A percentile compares a stretch with the other conserved stretches of the same genome.
Conservation (phyloP, 768 basidiomycete genomes). For the Russula emetica region DNA sequence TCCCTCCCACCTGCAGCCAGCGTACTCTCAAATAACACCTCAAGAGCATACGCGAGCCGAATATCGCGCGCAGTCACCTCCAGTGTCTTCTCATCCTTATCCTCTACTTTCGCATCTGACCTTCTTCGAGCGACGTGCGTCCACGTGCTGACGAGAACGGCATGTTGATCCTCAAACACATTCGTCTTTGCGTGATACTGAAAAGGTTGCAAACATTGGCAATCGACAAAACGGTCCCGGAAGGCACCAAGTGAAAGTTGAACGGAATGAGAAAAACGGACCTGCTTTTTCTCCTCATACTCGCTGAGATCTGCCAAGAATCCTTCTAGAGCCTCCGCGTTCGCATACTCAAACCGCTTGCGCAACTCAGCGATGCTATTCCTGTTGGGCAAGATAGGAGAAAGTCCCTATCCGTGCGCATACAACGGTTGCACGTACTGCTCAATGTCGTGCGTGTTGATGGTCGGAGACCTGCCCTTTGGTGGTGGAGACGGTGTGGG, state of each 20-base stretch:
- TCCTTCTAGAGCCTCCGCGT: background rate
- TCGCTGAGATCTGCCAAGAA: conserved; percentile 11
- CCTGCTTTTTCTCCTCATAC: conserved; percentile 13
- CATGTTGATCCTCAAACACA: too few relatives aligned
- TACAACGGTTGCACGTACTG: too few relatives aligned
- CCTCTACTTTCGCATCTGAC: background rate
- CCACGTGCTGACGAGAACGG: too few relatives aligned
- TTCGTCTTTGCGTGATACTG: too few relatives aligned
- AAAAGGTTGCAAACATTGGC: too few relatives aligned
- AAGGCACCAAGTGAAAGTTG: too few relatives aligned
- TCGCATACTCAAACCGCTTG: conserved; percentile 15
- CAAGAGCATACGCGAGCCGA: conserved; percentile 20
- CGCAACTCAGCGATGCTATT: conserved; percentile 18
- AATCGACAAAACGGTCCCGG: too few relatives aligned
- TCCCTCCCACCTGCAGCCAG: conserved; percentile 8
- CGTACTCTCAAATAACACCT: conserved; percentile 12
- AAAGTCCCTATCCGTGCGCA: too few relatives aligned
- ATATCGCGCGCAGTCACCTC: conserved; percentile 22
- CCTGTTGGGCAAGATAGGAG: conserved; percentile 19
- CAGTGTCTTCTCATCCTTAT: background rate
- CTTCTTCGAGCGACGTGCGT: background rate
- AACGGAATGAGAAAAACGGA: background rate
- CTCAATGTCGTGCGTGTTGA: too few relatives aligned
- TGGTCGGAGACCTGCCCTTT: too few relatives aligned
- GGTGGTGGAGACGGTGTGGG: too few relatives aligned